phyloP scores from a whole-genome alignment of 2,329 filamentous ascomycete species.

The Colletotrichum orbiculare region DNA sequence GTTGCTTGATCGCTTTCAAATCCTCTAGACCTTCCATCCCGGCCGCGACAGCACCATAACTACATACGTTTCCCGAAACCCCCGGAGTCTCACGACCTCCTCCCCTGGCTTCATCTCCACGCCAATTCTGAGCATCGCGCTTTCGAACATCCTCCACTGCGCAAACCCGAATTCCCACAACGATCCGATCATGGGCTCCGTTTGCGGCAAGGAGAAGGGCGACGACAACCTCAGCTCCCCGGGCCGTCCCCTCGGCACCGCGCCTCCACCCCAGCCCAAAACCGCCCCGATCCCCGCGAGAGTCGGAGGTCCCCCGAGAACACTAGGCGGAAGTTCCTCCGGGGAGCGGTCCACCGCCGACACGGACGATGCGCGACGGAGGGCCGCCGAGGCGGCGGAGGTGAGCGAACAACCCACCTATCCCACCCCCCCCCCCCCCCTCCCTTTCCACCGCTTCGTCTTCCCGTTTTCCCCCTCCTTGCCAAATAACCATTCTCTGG shows the following conservation, averaged over 20 bases:
- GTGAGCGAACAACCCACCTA: constrained; percentile 58
- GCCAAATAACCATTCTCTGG: no score
- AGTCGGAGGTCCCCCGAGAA: constrained; percentile 69
- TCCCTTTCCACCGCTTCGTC: background rate
- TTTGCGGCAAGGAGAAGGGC: constrained; percentile 82
- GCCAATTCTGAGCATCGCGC: background rate
- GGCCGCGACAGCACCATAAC: constrained; percentile 9
- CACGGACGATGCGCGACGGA: constrained; percentile 72
- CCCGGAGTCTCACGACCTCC: constrained; percentile 3
- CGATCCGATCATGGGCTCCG: constrained; percentile 78
- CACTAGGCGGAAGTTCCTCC: constrained; percentile 64
- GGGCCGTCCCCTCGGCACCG: constrained; percentile 76
- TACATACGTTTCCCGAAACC: constrained; percentile 16
- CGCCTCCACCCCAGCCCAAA: constrained; percentile 57
- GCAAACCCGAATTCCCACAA: background rate
- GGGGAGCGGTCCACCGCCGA: constrained; percentile 40
- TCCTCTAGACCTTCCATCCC: constrained; percentile 10
- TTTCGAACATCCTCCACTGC: constrained; percentile 4
- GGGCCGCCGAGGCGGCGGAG: constrained; percentile 86
- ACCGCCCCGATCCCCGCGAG: constrained; percentile 64
- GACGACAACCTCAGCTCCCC: constrained; percentile 78
- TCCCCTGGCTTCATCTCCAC: background rate
- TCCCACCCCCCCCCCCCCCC: constrained; percentile 25
- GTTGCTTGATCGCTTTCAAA: no score
- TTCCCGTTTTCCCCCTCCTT: background rate